Evolutionary conservation across 2,329 filamentous ascomycete species (phyloP), one percentile per base, ranked within the genome.

Genomic region (Cladosporium sp.): DNA sequence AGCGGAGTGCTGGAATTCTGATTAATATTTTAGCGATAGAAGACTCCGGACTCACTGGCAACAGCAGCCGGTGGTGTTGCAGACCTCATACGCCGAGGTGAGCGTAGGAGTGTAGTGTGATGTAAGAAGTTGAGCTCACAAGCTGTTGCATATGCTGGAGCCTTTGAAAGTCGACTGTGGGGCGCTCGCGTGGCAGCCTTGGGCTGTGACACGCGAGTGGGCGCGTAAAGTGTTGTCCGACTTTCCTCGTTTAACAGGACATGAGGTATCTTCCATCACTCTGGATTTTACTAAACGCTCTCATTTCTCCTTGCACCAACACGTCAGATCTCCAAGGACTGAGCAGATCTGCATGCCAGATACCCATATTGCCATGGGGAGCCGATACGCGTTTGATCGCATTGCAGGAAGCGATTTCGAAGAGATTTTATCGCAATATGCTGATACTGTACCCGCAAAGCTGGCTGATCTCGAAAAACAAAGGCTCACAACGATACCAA

Each of bases 401-500:
- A 76, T 77, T 44, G 64, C 67, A 15, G 30, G 59, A 54, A 59
- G 65, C n/a, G 66, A 68, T 4, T 74, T 77, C 62, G 57, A 69
- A 1, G 47, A 54, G 1, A 49, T 76, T 18, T 69, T 77, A 2
- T 44, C 63, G 1, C 47, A 71, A 15, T 78, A 78, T 58, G 64
- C 68, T 1, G 41, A 67, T 4, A 26, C 61, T 21, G 67, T 78
- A 2, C 71, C 76, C 2, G 24, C 64, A 6, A 74, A 73, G 64
- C 80, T 91, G 6, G 72, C 79, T 32, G 81, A 86, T 59, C 82
- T 92, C 24, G 89, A 92, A 68, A 69, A 80, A 1, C 87, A 85
- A 71, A 85, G 90, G 65, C 88, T 89, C 71, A 75, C 77, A 10
- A 80, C 82, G 26, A 86, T 88, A 2, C 80, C 84, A 1, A 71